Evolutionary conservation across 176 grass and related monocot species (phyloP).

Genomic region (Aechmea fasciata): DNA sequence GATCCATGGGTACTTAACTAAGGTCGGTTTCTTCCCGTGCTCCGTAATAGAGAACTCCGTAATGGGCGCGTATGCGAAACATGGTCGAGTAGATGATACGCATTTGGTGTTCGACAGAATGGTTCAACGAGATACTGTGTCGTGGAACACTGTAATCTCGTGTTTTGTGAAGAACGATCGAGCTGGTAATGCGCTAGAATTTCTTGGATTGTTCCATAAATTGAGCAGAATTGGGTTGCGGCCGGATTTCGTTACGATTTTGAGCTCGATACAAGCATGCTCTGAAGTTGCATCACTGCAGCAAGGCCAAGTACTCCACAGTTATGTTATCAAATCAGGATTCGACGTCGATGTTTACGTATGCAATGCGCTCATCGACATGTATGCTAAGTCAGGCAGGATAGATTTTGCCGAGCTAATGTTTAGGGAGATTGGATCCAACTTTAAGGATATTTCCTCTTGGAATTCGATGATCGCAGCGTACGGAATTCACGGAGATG

Average conservation of each 20-base stretch:
- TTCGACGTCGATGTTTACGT: slow-evolving; percentile 32
- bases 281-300: slow-evolving; percentile 28
- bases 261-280: slow-evolving; percentile 49
- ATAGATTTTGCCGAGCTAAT: slow-evolving; percentile 38
- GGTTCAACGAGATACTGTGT: slow-evolving; percentile 43
- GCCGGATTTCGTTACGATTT: slow-evolving; percentile 40
- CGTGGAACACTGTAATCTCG: slow-evolving; percentile 65
- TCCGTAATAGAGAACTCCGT: slow-evolving; percentile 50
- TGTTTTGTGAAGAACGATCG: slow-evolving; percentile 39
- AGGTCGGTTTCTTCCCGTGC: slow-evolving; percentile 29
- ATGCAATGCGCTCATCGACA: slow-evolving; percentile 52
- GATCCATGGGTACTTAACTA: slow-evolving; percentile 39
- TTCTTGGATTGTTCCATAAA: slow-evolving; percentile 32
- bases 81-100: slow-evolving; percentile 21
- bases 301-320: slow-evolving; percentile 47
- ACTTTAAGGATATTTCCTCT: slow-evolving; percentile 42
- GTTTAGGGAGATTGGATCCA: slow-evolving; percentile 32
- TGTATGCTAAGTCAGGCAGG: slow-evolving; percentile 55
- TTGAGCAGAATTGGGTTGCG: background rate
- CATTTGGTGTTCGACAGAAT: slow-evolving; percentile 44
- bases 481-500: slow-evolving; percentile 54
- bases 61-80: slow-evolving; percentile 50
- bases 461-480: slow-evolving; percentile 66
- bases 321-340: slow-evolving; percentile 34
- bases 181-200: slow-evolving; percentile 39